These are phyloP conservation scores for Malassezia restricta DNA, from an alignment of 1,284 basidiomycete genomes.

Conservation along the genomic window DNA sequence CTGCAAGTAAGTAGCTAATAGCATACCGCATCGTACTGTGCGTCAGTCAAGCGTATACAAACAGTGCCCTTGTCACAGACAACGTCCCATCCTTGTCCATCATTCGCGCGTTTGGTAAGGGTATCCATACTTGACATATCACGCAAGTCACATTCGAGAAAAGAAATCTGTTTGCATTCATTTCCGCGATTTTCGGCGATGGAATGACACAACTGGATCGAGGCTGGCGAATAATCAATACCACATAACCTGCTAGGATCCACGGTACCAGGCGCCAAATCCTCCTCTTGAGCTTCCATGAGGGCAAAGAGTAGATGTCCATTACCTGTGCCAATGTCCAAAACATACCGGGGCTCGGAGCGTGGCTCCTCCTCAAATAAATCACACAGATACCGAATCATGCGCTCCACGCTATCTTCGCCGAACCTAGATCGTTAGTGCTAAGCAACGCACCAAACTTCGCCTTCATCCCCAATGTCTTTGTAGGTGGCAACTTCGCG, in stretches of 20 bases:
- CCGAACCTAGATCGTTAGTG: conserved; percentile 59
- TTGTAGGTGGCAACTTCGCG: conserved; percentile 63
- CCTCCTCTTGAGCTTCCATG: conserved; percentile 21
- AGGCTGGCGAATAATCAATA: conserved; percentile 67
- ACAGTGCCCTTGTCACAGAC: conserved; percentile 46
- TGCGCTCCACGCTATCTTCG: conserved; percentile 64
- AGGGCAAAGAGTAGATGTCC: conserved; percentile 69
- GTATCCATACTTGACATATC: conserved; percentile 9
- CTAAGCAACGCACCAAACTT: conserved; percentile 57
- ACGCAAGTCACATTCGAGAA: conserved; percentile 43
- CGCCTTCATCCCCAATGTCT: conserved; percentile 74
- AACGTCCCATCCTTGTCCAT: conserved; percentile 38
- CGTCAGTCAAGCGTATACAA: not conserved
- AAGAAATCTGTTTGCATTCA: conserved; percentile 33
- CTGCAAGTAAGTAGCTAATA: conserved; percentile 1
- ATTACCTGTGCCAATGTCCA: conserved; percentile 64
- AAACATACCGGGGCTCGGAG: conserved; percentile 15
- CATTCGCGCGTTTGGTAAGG: conserved; percentile 11
- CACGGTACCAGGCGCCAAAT: conserved; percentile 56
- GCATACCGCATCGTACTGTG: conserved; percentile 60
- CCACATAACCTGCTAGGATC: conserved; percentile 54
- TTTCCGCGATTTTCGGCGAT: conserved; percentile 23
- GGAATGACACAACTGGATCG: conserved; percentile 50
- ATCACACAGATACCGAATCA: conserved; percentile 50
- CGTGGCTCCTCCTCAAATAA: conserved; percentile 3